A percentile compares a stretch with the other conserved stretches of the same genome.
phyloP scores from a whole-genome alignment of 768 basidiomycete species.

The Pholiota molesta region DNA sequence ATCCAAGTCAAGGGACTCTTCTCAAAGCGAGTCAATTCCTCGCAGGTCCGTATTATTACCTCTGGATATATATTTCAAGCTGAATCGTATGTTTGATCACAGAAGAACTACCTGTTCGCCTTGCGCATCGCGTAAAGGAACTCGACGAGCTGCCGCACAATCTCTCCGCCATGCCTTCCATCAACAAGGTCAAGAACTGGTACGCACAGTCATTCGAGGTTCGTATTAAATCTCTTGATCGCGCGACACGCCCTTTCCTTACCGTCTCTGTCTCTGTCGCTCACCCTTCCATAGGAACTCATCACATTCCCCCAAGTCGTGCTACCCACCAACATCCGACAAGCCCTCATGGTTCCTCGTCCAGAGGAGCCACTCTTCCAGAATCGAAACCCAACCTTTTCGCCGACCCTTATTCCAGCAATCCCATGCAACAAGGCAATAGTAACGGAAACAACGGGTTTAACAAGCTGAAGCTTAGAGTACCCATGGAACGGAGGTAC shows the following conservation, averaged over 20 bases:
- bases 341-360: slow-evolving; percentile 58
- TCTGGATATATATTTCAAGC: background rate
- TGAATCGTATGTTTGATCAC: slow-evolving; percentile 4
- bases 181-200: slow-evolving; percentile 96
- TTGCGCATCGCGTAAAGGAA: slow-evolving; percentile 96
- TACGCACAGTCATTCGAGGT: slow-evolving; percentile 99
- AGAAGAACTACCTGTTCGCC: slow-evolving; percentile 94
- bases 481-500: slow-evolving; percentile 85
- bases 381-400: slow-evolving; percentile 84
- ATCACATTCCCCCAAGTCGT: slow-evolving; percentile 82
- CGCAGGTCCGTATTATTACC: slow-evolving; percentile 47
- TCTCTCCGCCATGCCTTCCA: slow-evolving; percentile 87
- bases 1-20: slow-evolving; percentile 92
- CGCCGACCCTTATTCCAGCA: slow-evolving; percentile 45
- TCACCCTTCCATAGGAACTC: slow-evolving; percentile 67
- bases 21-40: slow-evolving; percentile 92
- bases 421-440: slow-evolving; percentile 30
- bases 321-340: slow-evolving; percentile 67
- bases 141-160: slow-evolving; percentile 93
- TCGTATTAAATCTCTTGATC: slow-evolving; percentile 26
- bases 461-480: slow-evolving; percentile 67
- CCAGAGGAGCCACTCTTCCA: slow-evolving; percentile 58
- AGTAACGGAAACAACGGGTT: slow-evolving; percentile 48
- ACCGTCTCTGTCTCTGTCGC: background rate
- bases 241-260: slow-evolving; percentile 1